Evolutionary conservation across 345 rosid genomes (phyloP), one percentile per base, ranked within the genome.

Genomic region (Citrus inodora): DNA sequence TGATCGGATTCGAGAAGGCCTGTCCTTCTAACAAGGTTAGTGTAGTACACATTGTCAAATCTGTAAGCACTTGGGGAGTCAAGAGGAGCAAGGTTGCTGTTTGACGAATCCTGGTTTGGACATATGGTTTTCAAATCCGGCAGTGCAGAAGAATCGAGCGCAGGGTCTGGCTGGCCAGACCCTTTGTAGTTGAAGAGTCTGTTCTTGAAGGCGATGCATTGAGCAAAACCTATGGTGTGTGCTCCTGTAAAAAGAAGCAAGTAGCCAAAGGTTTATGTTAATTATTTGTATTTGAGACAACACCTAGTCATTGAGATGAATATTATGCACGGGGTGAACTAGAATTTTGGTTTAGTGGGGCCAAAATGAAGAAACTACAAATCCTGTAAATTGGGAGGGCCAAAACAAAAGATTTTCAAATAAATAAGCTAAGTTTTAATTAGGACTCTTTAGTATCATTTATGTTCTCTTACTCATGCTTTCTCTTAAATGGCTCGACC

Each of bases 151-250:
- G 92, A 66, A 35, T 87, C 92, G 1, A 92, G 85, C 37, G 81
- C 79, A 0, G 97, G 98, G 77, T 95, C 98, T 40, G 97, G 95
- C 59, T 86, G 87, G 53, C 98, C 94, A 0, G 93, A 80, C 58
- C 94, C 93, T 27, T 80, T 80, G 87, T 88, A 95, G 87, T 93
- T 42, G 84, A 86, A 93, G 14, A 95, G 89, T 80, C 98, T 86
- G 60, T 85, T 84, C 88, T 95, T 95, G 91, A 95, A 87, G 61
- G 90, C 75, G 80, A 93, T 89, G 78, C 98, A 95, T 66, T 93
- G 98, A 19, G 98, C 98, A 86, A 79, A 90, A 16, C 98, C 98
- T 78, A 95, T 79, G 24, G 98, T 95, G 83, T 93, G 98, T 35
- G 93, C 98, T 78, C 95, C 97, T 93, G 78, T 71, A 82, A 80